These are phyloP conservation scores for Suillus brevipes DNA, from an alignment of 768 basidiomycete genomes.

Conservation along the genomic window DNA sequence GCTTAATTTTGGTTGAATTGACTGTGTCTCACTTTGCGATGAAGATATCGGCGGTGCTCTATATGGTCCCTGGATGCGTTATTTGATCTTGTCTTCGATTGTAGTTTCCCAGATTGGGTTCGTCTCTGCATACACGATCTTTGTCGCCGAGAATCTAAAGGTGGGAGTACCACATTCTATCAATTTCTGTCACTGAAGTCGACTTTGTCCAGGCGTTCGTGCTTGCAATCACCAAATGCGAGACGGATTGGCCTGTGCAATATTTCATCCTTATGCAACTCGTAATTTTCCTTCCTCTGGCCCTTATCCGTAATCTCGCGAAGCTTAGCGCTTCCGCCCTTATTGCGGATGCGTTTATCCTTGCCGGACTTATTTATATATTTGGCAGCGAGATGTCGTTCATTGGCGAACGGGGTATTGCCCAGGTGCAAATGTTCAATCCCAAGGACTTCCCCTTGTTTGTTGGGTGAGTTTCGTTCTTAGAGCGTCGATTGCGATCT, in stretches of 20 bases:
- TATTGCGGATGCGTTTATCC: slow-evolving; percentile 92
- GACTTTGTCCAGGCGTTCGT: slow-evolving; percentile 68
- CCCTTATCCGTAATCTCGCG: slow-evolving; percentile 89
- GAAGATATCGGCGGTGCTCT: slow-evolving; percentile 90
- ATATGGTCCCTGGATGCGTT: slow-evolving; percentile 93
- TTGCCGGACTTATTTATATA: slow-evolving; percentile 84
- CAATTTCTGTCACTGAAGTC: not conserved
- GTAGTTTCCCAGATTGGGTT: slow-evolving; percentile 88
- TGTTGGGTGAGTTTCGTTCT: slow-evolving; percentile 65
- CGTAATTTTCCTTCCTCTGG: slow-evolving; percentile 85
- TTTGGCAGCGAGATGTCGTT: slow-evolving; percentile 81
- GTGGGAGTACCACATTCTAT: slow-evolving; percentile 23
- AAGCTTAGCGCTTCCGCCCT: slow-evolving; percentile 92
- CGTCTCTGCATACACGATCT: slow-evolving; percentile 90
- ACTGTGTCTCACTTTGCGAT: slow-evolving; percentile 3
- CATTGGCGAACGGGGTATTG: slow-evolving; percentile 67
- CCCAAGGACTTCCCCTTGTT: slow-evolving; percentile 85
- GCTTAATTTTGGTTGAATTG: slow-evolving; percentile 19
- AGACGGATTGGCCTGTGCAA: slow-evolving; percentile 61
- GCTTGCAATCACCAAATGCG: slow-evolving; percentile 75
- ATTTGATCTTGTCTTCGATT: slow-evolving; percentile 84
- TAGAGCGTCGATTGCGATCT: not conserved
- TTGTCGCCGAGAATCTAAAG: slow-evolving; percentile 88
- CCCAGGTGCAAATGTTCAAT: slow-evolving; percentile 86
- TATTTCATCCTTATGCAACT: slow-evolving; percentile 85